A percentile compares a stretch with the other conserved stretches of the same genome.
Evolutionary conservation across 73 alveolate genomes (phyloP).

Genomic region (Blepharisma stoltei): DNA sequence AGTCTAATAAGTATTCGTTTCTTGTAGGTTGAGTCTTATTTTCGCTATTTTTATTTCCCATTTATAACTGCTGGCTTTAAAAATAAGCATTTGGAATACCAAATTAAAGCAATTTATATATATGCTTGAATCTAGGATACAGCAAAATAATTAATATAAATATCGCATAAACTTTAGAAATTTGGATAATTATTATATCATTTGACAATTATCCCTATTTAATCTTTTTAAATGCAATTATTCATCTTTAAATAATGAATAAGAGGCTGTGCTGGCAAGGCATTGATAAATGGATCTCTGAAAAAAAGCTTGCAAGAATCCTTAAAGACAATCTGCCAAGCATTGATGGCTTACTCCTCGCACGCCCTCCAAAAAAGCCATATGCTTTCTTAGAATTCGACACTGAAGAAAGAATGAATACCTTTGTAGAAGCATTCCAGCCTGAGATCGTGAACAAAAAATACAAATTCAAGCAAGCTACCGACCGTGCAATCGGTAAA

Average conservation of each 20-base stretch:
- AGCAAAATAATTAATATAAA: no score
- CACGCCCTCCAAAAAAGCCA: neutral
- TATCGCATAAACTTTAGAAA: no score
- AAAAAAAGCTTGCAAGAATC: conserved; percentile 20
- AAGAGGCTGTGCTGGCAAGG: conserved; percentile 27
- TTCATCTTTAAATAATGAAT: neutral
- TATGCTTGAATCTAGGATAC: no score
- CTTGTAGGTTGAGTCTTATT: no score
- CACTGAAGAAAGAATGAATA: neutral
- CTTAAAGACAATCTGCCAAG: neutral
- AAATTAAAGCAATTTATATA: no score
- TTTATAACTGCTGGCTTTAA: no score
- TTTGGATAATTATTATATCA: no score
- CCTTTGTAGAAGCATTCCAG: neutral
- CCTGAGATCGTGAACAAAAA: neutral
- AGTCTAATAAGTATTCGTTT: neutral
- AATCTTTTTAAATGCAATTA: no score
- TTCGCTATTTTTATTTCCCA: no score
- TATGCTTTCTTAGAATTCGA: conserved; percentile 21
- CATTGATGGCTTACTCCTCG: neutral
- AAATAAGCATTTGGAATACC: no score
- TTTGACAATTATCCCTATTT: no score
- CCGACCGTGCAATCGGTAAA: neutral
- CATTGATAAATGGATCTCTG: conserved; percentile 18
- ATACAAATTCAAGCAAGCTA: conserved; percentile 18